A percentile compares a stretch with the other conserved stretches of the same genome.
These are phyloP conservation scores for Immersiella caudata DNA, from an alignment of 495 filamentous ascomycete genomes.

Conservation along the genomic window DNA sequence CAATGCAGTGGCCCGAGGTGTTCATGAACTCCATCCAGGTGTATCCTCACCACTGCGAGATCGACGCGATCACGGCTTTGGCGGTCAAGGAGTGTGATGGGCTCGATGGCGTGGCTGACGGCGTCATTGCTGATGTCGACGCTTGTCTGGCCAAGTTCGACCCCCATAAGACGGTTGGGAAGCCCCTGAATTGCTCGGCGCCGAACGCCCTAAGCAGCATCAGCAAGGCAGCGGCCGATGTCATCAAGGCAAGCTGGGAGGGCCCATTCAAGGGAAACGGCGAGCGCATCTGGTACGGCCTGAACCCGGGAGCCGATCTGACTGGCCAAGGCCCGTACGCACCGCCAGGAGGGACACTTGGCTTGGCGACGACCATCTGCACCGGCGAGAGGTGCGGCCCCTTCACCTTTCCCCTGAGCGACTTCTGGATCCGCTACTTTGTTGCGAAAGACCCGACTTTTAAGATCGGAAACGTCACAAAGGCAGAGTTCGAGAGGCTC, in stretches of 20 bases:
- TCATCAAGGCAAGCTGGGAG: conserved; percentile 36
- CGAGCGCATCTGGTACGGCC: conserved; percentile 30
- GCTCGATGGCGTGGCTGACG: conserved; percentile 8
- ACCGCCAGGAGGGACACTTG: neutral
- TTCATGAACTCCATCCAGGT: conserved; percentile 32
- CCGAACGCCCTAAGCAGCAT: conserved; percentile 19
- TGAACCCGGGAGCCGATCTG: conserved; percentile 26
- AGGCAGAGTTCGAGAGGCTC: conserved; percentile 31
- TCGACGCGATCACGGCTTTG: neutral
- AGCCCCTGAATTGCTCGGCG: conserved; percentile 23
- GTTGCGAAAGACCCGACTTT: conserved; percentile 30
- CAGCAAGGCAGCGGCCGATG: conserved; percentile 28
- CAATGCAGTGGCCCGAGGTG: conserved; percentile 32
- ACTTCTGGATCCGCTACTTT: conserved; percentile 28
- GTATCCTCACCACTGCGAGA: conserved; percentile 6
- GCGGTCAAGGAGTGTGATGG: neutral
- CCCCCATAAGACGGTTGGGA: neutral
- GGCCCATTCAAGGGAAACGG: conserved; percentile 26
- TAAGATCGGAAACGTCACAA: conserved; percentile 22
- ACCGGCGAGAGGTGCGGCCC: conserved; percentile 23
- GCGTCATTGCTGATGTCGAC: neutral
- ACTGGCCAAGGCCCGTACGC: conserved; percentile 15
- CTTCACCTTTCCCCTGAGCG: conserved; percentile 5
- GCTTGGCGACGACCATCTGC: conserved; percentile 31
- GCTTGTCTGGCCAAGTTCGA: neutral